Evolutionary conservation across 163 green algal species (phyloP).

Genomic region (Chlamydomonas reinhardtii): DNA sequence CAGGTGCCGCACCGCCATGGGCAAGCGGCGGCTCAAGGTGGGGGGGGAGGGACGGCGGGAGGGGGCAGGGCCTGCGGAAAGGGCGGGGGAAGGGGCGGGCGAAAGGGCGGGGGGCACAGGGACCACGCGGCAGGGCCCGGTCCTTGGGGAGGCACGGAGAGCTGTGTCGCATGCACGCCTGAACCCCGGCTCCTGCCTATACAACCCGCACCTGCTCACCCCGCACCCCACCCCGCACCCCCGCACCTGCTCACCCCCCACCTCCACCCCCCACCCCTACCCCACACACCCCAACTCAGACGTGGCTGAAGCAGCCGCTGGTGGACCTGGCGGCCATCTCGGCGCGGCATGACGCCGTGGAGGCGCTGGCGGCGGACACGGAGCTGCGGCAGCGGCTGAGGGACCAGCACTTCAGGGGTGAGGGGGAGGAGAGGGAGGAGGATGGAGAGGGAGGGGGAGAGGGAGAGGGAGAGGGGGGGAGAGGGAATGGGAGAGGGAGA

Average conservation of each 20-base stretch:
- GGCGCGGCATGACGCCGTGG: slow-evolving; percentile 89
- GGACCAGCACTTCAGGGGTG: slow-evolving; percentile 83
- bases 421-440: background rate
- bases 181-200: too few relatives aligned
- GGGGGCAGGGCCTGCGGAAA: too few relatives aligned
- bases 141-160: too few relatives aligned
- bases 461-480: background rate
- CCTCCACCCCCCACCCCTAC: background rate
- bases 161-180: too few relatives aligned
- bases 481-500: background rate
- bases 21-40: slow-evolving; percentile 92
- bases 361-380: slow-evolving; percentile 81
- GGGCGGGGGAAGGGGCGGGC: too few relatives aligned
- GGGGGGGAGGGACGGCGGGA: background rate
- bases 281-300: slow-evolving; percentile 52
- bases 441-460: background rate
- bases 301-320: slow-evolving; percentile 97
- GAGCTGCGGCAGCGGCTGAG: slow-evolving; percentile 83
- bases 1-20: slow-evolving; percentile 91
- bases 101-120: too few relatives aligned
- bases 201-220: too few relatives aligned
- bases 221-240: too few relatives aligned
- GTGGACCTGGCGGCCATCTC: slow-evolving; percentile 83
- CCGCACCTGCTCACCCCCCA: too few relatives aligned
- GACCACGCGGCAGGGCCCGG: too few relatives aligned